Evolutionary conservation across 768 basidiomycete species (phyloP).

Genomic region (Hemileccinum rubropunctum): DNA sequence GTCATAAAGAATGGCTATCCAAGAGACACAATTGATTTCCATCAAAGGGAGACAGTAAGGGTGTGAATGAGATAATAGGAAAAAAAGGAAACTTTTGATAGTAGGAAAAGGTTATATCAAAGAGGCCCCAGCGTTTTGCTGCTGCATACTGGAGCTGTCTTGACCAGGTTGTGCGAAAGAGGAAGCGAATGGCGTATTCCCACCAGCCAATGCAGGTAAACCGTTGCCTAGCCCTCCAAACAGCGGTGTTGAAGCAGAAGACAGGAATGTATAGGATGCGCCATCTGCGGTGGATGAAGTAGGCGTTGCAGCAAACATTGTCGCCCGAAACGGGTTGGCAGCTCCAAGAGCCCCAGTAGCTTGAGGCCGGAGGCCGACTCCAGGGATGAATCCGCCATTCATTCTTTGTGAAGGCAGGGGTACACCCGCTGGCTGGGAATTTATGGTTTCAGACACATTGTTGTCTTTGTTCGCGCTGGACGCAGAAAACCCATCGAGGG

Average conservation of each 20-base stretch:
- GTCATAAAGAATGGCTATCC: slow-evolving; percentile 1
- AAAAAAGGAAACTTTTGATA: slow-evolving; percentile 2
- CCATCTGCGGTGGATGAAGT: slow-evolving; percentile 7
- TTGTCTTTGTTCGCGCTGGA: slow-evolving; percentile 14
- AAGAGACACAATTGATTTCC: not conserved
- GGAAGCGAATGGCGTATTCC: slow-evolving; percentile 22
- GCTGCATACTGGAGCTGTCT: slow-evolving; percentile 28
- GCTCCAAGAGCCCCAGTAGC: slow-evolving; percentile 50
- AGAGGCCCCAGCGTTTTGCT: slow-evolving; percentile 44
- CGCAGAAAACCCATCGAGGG: slow-evolving; percentile 9
- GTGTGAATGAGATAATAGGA: not conserved
- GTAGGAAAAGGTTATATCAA: slow-evolving; percentile 41
- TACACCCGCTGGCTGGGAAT: slow-evolving; percentile 34
- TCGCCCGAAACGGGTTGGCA: slow-evolving; percentile 66
- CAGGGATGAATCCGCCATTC: slow-evolving; percentile 33
- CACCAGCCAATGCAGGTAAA: slow-evolving; percentile 9
- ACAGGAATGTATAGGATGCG: slow-evolving; percentile 7
- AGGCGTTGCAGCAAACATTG: slow-evolving; percentile 46
- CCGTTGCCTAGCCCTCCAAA: slow-evolving; percentile 22
- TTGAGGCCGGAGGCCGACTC: slow-evolving; percentile 54
- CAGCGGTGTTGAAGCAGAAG: slow-evolving; percentile 27
- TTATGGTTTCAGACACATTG: slow-evolving; percentile 29
- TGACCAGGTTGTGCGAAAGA: slow-evolving; percentile 21
- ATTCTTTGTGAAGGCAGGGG: slow-evolving; percentile 3
- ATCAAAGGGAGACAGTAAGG: not conserved